A percentile compares a stretch with the other conserved stretches of the same genome.
phyloP scores from a whole-genome alignment of 345 rosid genomes.

The Hibiscus syriacus region DNA sequence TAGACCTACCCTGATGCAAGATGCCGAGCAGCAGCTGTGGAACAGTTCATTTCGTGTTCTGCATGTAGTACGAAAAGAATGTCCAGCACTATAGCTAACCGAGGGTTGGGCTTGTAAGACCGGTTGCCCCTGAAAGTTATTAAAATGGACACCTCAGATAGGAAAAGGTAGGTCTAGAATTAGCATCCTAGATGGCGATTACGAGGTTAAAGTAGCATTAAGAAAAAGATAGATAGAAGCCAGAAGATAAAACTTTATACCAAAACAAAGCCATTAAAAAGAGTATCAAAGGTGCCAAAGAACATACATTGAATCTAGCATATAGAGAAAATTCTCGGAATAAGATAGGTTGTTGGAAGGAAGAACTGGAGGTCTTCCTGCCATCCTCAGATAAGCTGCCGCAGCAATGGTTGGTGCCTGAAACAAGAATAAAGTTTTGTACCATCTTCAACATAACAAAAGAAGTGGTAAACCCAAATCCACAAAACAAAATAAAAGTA shows the following conservation, averaged over 20 bases:
- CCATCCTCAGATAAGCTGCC: conserved; percentile 91
- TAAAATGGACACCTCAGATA: not conserved
- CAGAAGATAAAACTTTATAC: not conserved
- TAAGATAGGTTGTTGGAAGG: conserved; percentile 90
- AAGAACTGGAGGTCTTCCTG: conserved; percentile 94
- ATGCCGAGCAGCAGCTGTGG: conserved; percentile 92
- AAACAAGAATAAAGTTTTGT: conserved; percentile 11
- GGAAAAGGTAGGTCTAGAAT: not conserved
- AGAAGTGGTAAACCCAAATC: not conserved
- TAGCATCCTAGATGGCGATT: not conserved
- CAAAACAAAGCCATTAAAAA: not conserved
- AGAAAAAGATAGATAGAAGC: not conserved
- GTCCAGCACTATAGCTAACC: conserved; percentile 82
- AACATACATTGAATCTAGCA: conserved; percentile 89
- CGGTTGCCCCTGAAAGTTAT: conserved; percentile 63
- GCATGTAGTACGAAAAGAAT: conserved; percentile 92
- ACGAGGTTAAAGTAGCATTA: not conserved
- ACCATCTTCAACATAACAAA: not conserved
- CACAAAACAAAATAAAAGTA: not conserved
- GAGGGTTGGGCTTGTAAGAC: conserved; percentile 84
- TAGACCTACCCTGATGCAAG: conserved; percentile 81
- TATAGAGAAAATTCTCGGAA: conserved; percentile 85
- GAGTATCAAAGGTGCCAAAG: conserved; percentile 1
- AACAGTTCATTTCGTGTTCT: conserved; percentile 98
- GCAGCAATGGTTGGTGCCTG: conserved; percentile 95